phyloP scores from a whole-genome alignment of 441 rosid genomes.

The Bocquillonia castaneifolia region DNA sequence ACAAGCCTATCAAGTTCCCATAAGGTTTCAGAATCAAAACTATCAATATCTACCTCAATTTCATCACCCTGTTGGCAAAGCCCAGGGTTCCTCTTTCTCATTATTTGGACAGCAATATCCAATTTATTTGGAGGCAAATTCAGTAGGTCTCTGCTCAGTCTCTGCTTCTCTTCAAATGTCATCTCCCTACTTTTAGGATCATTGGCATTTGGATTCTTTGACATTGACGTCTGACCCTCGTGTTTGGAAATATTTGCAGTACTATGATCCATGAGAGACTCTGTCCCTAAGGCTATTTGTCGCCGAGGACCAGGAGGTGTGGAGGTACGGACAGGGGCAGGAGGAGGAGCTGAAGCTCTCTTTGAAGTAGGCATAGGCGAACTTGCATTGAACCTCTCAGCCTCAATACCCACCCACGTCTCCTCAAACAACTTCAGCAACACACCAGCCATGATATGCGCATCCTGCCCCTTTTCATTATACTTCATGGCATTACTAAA shows the following conservation, averaged over 20 bases:
- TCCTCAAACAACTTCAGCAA: slow-evolving; percentile 62
- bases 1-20: slow-evolving; percentile 85
- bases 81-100: slow-evolving; percentile 73
- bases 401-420: slow-evolving; percentile 53
- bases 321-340: slow-evolving; percentile 19
- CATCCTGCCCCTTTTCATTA: slow-evolving; percentile 85
- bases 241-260: not conserved
- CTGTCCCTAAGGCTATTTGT: slow-evolving; percentile 34
- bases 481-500: slow-evolving; percentile 80
- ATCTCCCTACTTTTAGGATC: slow-evolving; percentile 72
- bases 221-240: slow-evolving; percentile 44
- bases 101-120: slow-evolving; percentile 78
- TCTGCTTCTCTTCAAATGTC: slow-evolving; percentile 95
- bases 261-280: slow-evolving; percentile 29
- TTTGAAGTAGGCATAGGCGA: slow-evolving; percentile 38
- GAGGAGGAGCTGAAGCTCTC: slow-evolving; percentile 30
- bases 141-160: slow-evolving; percentile 69
- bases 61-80: slow-evolving; percentile 79
- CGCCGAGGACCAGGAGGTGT: slow-evolving; percentile 25
- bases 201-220: slow-evolving; percentile 70
- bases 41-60: slow-evolving; percentile 89
- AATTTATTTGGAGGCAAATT: slow-evolving; percentile 83
- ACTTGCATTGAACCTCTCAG: slow-evolving; percentile 31
- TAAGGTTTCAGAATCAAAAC: slow-evolving; percentile 73
- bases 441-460: slow-evolving; percentile 60